Percentiles rank a stretch among this genome's conserved stretches.
Evolutionary conservation across 441 rosid species (phyloP).

Genomic region (Kokia cookei): DNA sequence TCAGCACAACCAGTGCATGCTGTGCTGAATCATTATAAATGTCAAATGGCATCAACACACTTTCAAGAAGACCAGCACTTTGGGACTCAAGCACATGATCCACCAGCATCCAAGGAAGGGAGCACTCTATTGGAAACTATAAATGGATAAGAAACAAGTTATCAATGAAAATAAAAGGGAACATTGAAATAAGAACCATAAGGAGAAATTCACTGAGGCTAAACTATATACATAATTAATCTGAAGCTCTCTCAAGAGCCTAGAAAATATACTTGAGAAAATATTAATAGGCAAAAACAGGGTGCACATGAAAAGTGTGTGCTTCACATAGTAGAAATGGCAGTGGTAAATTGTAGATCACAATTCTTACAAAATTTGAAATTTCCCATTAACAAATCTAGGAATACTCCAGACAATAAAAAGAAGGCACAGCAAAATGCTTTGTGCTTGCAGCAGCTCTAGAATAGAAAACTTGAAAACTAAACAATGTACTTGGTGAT

Average conservation of each 20-base stretch:
- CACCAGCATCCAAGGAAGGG: constrained; percentile 99
- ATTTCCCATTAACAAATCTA: neutral
- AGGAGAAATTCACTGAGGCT: neutral
- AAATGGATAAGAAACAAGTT: constrained; percentile 6
- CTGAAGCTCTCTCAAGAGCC: neutral
- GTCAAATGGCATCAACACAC: constrained; percentile 90
- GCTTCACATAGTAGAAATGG: neutral
- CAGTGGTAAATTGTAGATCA: neutral
- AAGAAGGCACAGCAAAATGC: neutral
- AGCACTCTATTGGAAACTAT: constrained; percentile 98
- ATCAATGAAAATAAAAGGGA: neutral
- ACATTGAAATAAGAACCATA: neutral
- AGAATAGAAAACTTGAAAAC: neutral
- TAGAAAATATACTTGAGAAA: neutral
- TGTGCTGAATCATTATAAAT: constrained; percentile 99
- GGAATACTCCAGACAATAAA: neutral
- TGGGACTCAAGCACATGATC: constrained; percentile 86
- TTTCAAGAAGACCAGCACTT: constrained; percentile 88
- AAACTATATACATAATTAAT: neutral
- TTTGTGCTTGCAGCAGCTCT: neutral
- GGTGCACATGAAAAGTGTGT: neutral
- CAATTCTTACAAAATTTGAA: neutral
- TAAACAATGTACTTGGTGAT: neutral
- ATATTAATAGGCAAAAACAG: neutral
- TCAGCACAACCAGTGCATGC: constrained; percentile 86